A percentile compares a stretch with the other conserved stretches of the same genome.
These are phyloP conservation scores for Sarcodon sp. DNA, from an alignment of 768 basidiomycete species.

Conservation along the genomic window DNA sequence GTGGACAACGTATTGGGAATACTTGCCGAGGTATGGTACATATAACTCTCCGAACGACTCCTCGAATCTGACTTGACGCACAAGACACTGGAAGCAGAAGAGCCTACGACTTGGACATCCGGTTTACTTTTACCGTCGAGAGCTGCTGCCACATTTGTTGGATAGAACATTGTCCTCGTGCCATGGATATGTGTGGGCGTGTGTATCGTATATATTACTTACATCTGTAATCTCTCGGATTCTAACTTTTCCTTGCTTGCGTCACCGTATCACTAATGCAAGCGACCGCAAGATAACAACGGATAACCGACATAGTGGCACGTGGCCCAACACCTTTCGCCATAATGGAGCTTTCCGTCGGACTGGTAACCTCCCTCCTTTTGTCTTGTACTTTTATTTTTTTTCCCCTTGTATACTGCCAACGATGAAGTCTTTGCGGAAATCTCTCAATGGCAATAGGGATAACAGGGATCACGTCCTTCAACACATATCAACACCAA, in stretches of 20 bases:
- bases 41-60: background rate
- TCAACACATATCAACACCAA: conserved; percentile 58
- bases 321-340: no score
- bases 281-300: no score
- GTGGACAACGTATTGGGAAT: conserved; percentile 79
- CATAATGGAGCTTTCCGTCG: conserved; percentile 1
- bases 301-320: no score
- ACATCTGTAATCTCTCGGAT: no score
- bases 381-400: conserved; percentile 10
- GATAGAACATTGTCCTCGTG: no score
- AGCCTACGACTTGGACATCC: conserved; percentile 23
- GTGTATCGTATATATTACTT: no score
- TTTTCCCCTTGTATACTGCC: conserved; percentile 9
- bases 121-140: no score
- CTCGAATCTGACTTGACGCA: conserved; percentile 3
- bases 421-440: conserved; percentile 73
- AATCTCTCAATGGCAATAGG: conserved; percentile 61
- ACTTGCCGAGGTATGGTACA: conserved; percentile 59
- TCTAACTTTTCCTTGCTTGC: no score
- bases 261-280: no score
- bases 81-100: conserved; percentile 75
- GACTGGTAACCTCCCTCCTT: conserved; percentile 12
- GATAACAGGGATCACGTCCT: conserved; percentile 25
- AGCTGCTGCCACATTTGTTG: no score
- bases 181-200: no score